phyloP scores from a whole-genome alignment of 1,284 basidiomycete genomes.

The Naganishia sp. region DNA sequence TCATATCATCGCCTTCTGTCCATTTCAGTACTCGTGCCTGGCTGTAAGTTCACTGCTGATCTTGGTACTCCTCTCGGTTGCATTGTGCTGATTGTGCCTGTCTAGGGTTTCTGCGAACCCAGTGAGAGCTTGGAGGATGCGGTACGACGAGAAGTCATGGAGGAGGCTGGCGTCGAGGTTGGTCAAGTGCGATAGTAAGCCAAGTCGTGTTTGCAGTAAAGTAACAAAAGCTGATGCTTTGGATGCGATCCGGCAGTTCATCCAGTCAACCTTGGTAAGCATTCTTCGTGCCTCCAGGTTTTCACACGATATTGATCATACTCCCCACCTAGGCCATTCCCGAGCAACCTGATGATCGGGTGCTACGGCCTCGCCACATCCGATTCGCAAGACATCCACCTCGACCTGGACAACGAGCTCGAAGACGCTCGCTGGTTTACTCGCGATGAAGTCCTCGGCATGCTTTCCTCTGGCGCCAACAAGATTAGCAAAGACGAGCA shows the following conservation, averaged over 20 bases:
- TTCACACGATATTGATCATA: background rate
- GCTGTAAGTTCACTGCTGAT: constrained; percentile 58
- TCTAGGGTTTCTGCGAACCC: constrained; percentile 78
- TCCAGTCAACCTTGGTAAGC: constrained; percentile 51
- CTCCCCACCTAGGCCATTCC: constrained; percentile 63
- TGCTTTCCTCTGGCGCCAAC: constrained; percentile 59
- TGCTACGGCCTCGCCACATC: constrained; percentile 71
- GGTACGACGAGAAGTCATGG: constrained; percentile 88
- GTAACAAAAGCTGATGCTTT: too few relatives aligned
- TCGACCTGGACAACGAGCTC: constrained; percentile 95
- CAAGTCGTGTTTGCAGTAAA: too few relatives aligned
- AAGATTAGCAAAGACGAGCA: constrained; percentile 63
- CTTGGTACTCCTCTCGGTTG: constrained; percentile 61
- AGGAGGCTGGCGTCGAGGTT: constrained; percentile 87
- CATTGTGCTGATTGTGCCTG: constrained; percentile 70
- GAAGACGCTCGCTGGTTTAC: constrained; percentile 89
- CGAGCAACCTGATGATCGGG: constrained; percentile 87
- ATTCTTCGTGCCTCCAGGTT: background rate
- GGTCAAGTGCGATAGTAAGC: constrained; percentile 79
- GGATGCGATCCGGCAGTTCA: constrained; percentile 38
- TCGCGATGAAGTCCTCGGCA: constrained; percentile 67
- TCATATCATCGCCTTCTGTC: background rate
- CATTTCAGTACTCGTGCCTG: constrained; percentile 72
- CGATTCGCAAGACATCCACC: constrained; percentile 72
- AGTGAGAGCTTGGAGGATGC: constrained; percentile 90